Evolutionary conservation across 2,329 filamentous ascomycete genomes (phyloP), one percentile per base, ranked within the genome.

Genomic region (Fusarium sp.): DNA sequence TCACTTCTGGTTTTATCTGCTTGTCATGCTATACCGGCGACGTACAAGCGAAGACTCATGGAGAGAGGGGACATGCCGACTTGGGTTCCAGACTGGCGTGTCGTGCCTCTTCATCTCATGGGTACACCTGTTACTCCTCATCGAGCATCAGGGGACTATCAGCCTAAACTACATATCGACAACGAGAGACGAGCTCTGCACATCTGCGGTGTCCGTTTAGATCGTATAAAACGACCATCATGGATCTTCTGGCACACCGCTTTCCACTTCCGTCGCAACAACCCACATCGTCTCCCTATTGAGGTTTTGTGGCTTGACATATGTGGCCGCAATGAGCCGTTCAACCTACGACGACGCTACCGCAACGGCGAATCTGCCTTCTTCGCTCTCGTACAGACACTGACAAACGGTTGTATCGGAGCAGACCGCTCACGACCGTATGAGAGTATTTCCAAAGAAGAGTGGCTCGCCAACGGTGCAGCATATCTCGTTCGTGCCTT

Each of bases 21-120:
- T 6, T 74, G 73, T 9, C 72, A 79, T 53, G 60, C 63, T 23
- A 50, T 69, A 20, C 69, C 70, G 2, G 29, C 38, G 8, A 63
- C 60, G 6, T 58, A 70, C 26, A 44, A 35, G 29, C 71, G 66
- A 3, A 60, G 48, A n/a, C n/a, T 48, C 3, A 47, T 53, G 33
- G 23, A 28, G 16, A 56, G 33, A 24, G 49, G 38, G 5, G 20
- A 54, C 21, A 26, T 81, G 6, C 79, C 79, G 3, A 77, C 78
- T 0, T 81, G 79, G 79, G 79, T 79, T 26, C 79, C 79, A 2
- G 79, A 81, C 70, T 81, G 79, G 80, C 73, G 77, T 4, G 56
- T 75, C 9, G 55, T 74, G 9, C 77, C 77, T 15, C 53, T 77
- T 2, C 78, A 80, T 38, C 69, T 80, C 11, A 68, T 80, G 16